Evolutionary conservation across 805 yeast species (phyloP).

Genomic region (Barnettozyma salicaria): DNA sequence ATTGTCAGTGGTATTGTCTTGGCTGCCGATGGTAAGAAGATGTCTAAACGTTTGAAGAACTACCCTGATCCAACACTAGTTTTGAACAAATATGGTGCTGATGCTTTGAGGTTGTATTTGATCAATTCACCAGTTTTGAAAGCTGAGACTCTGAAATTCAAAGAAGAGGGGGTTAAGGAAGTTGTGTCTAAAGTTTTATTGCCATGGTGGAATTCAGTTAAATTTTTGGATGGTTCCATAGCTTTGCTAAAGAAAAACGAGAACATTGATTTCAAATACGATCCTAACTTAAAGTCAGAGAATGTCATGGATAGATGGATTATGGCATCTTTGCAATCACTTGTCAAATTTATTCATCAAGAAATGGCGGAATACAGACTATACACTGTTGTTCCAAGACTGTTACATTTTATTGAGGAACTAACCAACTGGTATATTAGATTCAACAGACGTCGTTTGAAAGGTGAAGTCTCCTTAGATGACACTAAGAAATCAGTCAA

Average conservation of each 20-base stretch:
- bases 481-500: slow-evolving; percentile 86
- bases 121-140: slow-evolving; percentile 96
- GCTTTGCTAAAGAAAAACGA: slow-evolving; percentile 75
- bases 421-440: slow-evolving; percentile 99
- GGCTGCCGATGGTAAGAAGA: slow-evolving; percentile 97
- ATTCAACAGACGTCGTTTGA: slow-evolving; percentile 94
- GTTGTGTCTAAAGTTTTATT: slow-evolving; percentile 91
- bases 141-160: slow-evolving; percentile 94
- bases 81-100: slow-evolving; percentile 90
- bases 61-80: slow-evolving; percentile 91
- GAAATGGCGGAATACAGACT: slow-evolving; percentile 90
- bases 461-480: slow-evolving; percentile 84
- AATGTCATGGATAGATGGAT: slow-evolving; percentile 99
- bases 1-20: slow-evolving; percentile 94
- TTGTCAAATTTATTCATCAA: slow-evolving; percentile 74
- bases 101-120: slow-evolving; percentile 90
- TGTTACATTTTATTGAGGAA: slow-evolving; percentile 83
- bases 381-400: slow-evolving; percentile 92
- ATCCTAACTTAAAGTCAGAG: slow-evolving; percentile 54
- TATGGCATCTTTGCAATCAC: slow-evolving; percentile 90
- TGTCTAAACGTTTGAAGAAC: slow-evolving; percentile 97
- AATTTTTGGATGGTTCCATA: slow-evolving; percentile 93
- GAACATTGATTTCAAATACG: slow-evolving; percentile 64
- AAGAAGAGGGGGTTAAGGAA: slow-evolving; percentile 98
- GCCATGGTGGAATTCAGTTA: slow-evolving; percentile 99